Evolutionary conservation across 2,329 filamentous ascomycete species (phyloP), one percentile per base, ranked within the genome.

Genomic region (Calonectria pseudoreteaudii): DNA sequence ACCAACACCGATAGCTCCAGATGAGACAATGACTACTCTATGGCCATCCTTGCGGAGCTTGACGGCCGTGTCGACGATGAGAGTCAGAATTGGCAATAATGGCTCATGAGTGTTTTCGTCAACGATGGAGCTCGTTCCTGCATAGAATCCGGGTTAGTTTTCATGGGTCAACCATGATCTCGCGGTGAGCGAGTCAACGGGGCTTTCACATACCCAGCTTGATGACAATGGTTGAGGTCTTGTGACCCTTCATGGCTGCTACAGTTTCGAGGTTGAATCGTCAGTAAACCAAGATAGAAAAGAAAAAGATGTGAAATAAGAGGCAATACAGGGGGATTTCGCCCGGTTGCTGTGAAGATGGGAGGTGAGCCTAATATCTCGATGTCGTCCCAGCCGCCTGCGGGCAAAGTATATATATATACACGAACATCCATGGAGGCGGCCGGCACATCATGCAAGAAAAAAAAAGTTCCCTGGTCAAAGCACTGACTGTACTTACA

Each of bases 81-180:
- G 88, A 74, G 94, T 96, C 71, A 99, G 88, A 79, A 95, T 98
- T 6, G 96, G 97, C 49, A 99, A 90, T 44, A 98, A 91, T 4
- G 97, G 97, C 82, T 98, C 95, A 86, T 98, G 97, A 28, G 95
- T 98, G 83, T 93, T 94, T 84, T 99, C 97, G 86, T 98, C 95
- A 77, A 99, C 96, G 79, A 99, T 98, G n/a, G 97, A 98, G 85
- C 95, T 98, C 60, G 97, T 98, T 80, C 97, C 97, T 99, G 79
- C 74, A 70, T 74, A 73, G 71, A 67, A 30, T 50, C 9, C 14
- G 26, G 3, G 71, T 82, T 76, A 81, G 78, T 20, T n/a, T n/a
- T 23, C 41, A 65, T n/a, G 38, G 41, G 66, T 67, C 31, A 84
- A 56, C 72, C 70, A 56, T 75, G 71, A 60, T 72, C 50, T 60